Base-by-base conservation (phyloP, 108 stramenopile genomes). In the Nannochloropsis gaditana region DNA sequence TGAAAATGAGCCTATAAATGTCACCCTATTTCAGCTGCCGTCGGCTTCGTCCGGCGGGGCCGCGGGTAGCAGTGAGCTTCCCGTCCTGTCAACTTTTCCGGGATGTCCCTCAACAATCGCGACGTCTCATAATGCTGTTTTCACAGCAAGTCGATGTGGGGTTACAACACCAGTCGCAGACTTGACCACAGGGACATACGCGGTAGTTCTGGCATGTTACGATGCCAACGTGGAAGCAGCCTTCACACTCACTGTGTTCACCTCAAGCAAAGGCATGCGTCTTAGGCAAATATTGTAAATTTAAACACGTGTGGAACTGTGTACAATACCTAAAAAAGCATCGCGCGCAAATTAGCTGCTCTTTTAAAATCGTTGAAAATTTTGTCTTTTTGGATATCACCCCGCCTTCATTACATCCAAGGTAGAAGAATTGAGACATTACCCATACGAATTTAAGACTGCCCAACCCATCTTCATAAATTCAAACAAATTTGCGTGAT, bases 61-160 rank as follows among this genome's bases (percentile, higher is more conserved):
- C 2, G 59, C 59, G 59, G 59, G 59, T 4, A n/a, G 19, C 19
- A 73, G 59, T n/a, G 59, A 73, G 6, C 59, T 73, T 15, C 59
- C 59, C 19, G 59, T 73, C 19, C 59, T 73, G 15, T 73, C 59
- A n/a, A 73, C 59, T 8, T 73, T 73, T n/a, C 59, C 59, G 59
- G 59, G 59, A 2, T 73, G 59, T 73, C 6, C 59, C 4, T n/a
- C 59, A 15, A 73, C 59, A n/a, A 73, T 73, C n/a, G 3, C 59
- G 19, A 73, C 59, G 15, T 73, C 59, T 15, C 59, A 73, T 6
- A 73, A 73, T 73, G 59, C 59, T 6, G n/a, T 73, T 2, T 73
- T 73, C n/a, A 73, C 59, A n/a, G 59, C 59, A n/a, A 73, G 59
- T 73, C 15, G 59, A 73, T 73, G 59, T n/a, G 59, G 59, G 59